phyloP scores from a whole-genome alignment of 345 rosid species.

The Sisymbrium irio region DNA sequence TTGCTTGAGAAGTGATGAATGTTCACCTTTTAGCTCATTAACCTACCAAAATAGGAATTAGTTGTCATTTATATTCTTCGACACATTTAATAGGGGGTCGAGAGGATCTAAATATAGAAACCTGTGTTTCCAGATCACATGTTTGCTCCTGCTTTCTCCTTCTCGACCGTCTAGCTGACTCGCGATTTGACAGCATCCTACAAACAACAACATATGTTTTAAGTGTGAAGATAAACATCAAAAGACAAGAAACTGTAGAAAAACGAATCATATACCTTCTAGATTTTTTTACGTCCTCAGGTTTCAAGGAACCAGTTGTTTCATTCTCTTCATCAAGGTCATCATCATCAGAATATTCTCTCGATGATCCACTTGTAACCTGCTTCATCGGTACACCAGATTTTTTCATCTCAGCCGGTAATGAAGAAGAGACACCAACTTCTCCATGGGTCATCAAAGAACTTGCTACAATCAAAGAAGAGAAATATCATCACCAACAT shows the following conservation, averaged over 20 bases:
- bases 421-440: constrained; percentile 44
- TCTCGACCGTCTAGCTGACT: constrained; percentile 98
- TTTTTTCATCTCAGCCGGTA: constrained; percentile 42
- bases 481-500: background rate
- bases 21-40: constrained; percentile 75
- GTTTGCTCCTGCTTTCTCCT: constrained; percentile 86
- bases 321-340: constrained; percentile 88
- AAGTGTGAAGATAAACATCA: background rate
- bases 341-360: constrained; percentile 88
- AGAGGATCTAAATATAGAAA: constrained; percentile 19
- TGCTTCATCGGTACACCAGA: constrained; percentile 53
- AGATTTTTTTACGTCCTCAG: constrained; percentile 58
- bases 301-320: constrained; percentile 58
- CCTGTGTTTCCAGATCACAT: constrained; percentile 92
- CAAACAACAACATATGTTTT: constrained; percentile 1
- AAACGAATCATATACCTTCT: constrained; percentile 49
- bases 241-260: background rate
- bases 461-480: constrained; percentile 38
- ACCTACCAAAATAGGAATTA: constrained; percentile 45
- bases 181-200: constrained; percentile 98
- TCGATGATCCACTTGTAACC: constrained; percentile 84
- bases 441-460: constrained; percentile 39
- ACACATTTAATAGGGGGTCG: background rate
- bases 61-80: background rate
- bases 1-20: constrained; percentile 61